Percentiles rank a stretch among this genome's conserved stretches.
These are phyloP conservation scores for Erodium moschatum DNA, from an alignment of 441 rosid species.

Conservation along the genomic window DNA sequence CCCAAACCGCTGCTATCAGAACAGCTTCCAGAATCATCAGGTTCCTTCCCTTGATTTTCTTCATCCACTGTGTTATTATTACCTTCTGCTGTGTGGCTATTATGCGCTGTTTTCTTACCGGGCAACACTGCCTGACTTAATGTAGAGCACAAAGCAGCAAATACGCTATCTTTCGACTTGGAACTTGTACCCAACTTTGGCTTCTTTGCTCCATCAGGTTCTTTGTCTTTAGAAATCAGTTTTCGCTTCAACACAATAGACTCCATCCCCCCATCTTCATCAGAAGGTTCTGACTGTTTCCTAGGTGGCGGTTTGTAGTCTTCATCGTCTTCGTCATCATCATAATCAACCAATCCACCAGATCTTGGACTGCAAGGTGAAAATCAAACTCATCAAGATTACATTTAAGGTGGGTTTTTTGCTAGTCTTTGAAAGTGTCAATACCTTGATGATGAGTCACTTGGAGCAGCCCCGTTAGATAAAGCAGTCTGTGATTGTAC, in stretches of 20 bases:
- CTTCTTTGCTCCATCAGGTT: conserved; percentile 57
- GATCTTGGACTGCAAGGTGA: conserved; percentile 45
- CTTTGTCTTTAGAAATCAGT: conserved; percentile 50
- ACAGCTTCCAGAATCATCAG: conserved; percentile 32
- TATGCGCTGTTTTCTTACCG: conserved; percentile 41
- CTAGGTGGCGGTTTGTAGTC: conserved; percentile 80
- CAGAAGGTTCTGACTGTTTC: conserved; percentile 49
- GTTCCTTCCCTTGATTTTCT: conserved; percentile 30
- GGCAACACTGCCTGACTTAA: conserved; percentile 81
- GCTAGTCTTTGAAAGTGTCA: not conserved
- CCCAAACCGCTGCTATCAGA: too few species aligned
- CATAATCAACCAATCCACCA: conserved; percentile 88
- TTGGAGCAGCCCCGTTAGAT: conserved; percentile 70
- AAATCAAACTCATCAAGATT: conserved; percentile 13
- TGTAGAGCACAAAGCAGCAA: conserved; percentile 76
- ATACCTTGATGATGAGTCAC: conserved; percentile 54
- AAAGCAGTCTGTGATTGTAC: conserved; percentile 41
- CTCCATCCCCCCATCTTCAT: conserved; percentile 74
- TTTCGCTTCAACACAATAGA: conserved; percentile 65
- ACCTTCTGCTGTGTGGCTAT: not conserved
- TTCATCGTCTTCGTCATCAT: conserved; percentile 91
- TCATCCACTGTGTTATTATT: conserved; percentile 30
- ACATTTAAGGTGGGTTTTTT: not conserved
- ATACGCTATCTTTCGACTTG: conserved; percentile 56
- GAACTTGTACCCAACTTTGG: conserved; percentile 48